phyloP scores from a whole-genome alignment of 2,329 filamentous ascomycete genomes.

The Trichophyton verrucosum region DNA sequence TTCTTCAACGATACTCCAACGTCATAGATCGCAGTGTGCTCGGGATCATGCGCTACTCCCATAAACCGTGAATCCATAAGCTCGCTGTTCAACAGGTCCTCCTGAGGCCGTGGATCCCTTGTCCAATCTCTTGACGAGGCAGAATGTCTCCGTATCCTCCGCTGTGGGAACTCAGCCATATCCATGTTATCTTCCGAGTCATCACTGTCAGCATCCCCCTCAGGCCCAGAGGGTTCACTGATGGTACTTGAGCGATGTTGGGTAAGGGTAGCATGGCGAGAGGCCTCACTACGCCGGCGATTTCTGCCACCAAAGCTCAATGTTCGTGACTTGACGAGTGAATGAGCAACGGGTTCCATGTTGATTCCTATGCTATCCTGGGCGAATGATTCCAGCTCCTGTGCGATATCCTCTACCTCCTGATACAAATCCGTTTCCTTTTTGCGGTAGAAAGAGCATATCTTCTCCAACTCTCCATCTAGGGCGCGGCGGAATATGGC shows the following conservation, averaged over 20 bases:
- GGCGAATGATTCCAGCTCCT: constrained; percentile 59
- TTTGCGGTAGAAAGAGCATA: constrained; percentile 74
- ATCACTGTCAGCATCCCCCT: constrained; percentile 37
- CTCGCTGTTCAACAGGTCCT: constrained; percentile 21
- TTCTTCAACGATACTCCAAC: constrained; percentile 82
- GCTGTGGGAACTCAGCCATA: constrained; percentile 32
- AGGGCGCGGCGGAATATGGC: constrained; percentile 68
- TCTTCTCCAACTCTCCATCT: constrained; percentile 85
- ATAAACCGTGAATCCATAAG: constrained; percentile 37
- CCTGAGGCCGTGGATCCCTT: constrained; percentile 18
- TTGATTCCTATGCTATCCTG: constrained; percentile 40
- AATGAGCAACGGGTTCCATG: constrained; percentile 32
- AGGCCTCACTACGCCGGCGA: constrained; percentile 36
- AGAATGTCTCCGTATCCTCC: constrained; percentile 25
- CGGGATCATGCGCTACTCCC: constrained; percentile 50
- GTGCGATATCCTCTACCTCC: constrained; percentile 64
- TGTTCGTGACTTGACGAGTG: constrained; percentile 31
- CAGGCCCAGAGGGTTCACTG: constrained; percentile 39
- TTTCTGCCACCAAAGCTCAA: constrained; percentile 32
- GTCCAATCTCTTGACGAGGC: constrained; percentile 19
- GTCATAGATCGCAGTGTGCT: constrained; percentile 57
- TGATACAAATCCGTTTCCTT: constrained; percentile 82
- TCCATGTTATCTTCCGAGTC: constrained; percentile 55
- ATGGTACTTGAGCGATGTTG: constrained; percentile 24
- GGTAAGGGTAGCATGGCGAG: constrained; percentile 22